Conservation (phyloP, 805 yeast genomes). For the Saccharomyces cerevisiae region DNA sequence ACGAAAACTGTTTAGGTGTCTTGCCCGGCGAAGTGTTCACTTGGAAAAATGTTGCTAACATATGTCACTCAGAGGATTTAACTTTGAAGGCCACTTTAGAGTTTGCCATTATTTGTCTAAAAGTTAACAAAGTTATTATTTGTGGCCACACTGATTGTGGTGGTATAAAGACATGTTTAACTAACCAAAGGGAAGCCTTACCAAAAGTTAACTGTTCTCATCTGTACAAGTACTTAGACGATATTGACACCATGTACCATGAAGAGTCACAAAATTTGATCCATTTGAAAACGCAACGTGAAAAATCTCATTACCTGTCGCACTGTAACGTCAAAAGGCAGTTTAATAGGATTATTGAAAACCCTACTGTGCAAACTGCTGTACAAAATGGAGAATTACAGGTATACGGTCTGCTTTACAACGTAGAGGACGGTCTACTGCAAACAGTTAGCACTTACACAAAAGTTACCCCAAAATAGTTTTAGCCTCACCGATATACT, state of each 20-base stretch:
- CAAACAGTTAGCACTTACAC: constrained; percentile 16
- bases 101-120: constrained; percentile 77
- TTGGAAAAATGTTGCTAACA: constrained; percentile 81
- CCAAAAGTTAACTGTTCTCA: constrained; percentile 45
- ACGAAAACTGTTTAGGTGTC: constrained; percentile 68
- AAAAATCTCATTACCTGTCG: constrained; percentile 41
- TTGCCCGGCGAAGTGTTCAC: constrained; percentile 88
- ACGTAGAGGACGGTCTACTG: constrained; percentile 68
- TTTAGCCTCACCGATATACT: neutral
- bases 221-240: constrained; percentile 42
- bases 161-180: constrained; percentile 75
- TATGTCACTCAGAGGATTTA: constrained; percentile 58
- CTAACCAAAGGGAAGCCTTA: constrained; percentile 35
- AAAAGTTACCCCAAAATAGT: neutral
- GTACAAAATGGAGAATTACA: constrained; percentile 53
- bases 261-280: constrained; percentile 45
- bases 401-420: constrained; percentile 78
- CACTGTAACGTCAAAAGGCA: constrained; percentile 73
- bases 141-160: constrained; percentile 97
- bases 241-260: constrained; percentile 60
- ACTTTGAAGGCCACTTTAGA: constrained; percentile 73
- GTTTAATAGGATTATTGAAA: constrained; percentile 52
- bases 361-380: constrained; percentile 55
- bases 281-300: neutral
- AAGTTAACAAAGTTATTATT: constrained; percentile 71